Base-by-base conservation (phyloP, 495 filamentous ascomycete species). In the Achaetomiella virescens region DNA sequence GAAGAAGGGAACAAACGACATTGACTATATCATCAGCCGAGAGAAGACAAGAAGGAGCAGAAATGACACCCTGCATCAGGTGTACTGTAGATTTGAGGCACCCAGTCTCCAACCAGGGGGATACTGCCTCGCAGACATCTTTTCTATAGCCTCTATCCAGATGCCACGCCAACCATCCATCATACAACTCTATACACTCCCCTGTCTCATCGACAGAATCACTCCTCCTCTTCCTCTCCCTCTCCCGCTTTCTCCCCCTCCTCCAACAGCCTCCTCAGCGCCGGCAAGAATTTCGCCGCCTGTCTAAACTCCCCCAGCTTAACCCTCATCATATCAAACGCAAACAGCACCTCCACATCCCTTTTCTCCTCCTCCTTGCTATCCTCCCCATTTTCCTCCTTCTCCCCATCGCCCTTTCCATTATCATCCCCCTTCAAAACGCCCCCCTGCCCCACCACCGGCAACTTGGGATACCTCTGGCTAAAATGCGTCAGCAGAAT, bases 401-500 rank as follows among this genome's bases (percentile, higher is more conserved):
- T 45, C 2, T 24, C 14, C n/a, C 37, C 22, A 44, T 7, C 52
- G n/a, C n/a, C 66, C 21, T 62, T 60, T 15, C 58, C 66, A 12
- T 64, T 57, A 5, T 69, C 29, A 21, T 22, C 41, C 33, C 11
- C 43, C 2, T 24, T 10, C n/a, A 27, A 17, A 44, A 7, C 52
- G n/a, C 51, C 73, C 33, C 49, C 69, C 64, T 48, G 60, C 48
- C 75, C 68, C 24, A 87, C 69, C 10, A 77, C 69, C 6, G 87
- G 84, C 22, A 92, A 64, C 72, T 97, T 96, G 62, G 90, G 88
- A 70, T 98, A 98, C n/a, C 93, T 77, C 69, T 98, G 93, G 29
- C 83, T 88, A 72, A 98, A 98, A 71, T 98, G 93, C 21, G 95
- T 97, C 40, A 98, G 75, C 52, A 97, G 61, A 17, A 91, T 81